These are phyloP conservation scores for Coniferiporia sulphurascens DNA, from an alignment of 1,284 basidiomycete species.

Conservation along the genomic window DNA sequence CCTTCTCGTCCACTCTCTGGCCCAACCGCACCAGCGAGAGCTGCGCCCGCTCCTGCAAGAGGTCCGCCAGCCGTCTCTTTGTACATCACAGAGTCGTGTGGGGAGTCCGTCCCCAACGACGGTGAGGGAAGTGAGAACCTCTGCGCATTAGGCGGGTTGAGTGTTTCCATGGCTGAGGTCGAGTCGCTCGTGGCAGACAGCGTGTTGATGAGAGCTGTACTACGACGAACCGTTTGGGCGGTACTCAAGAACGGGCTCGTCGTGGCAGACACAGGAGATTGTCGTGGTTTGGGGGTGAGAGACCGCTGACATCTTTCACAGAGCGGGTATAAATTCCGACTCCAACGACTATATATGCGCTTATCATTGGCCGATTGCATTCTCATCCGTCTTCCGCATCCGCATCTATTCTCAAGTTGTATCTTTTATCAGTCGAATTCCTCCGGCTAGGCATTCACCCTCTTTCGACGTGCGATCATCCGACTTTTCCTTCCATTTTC, in stretches of 20 bases:
- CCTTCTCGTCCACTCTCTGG: neutral
- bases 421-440: too few relatives aligned
- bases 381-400: too few relatives aligned
- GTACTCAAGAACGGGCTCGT: neutral
- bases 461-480: too few relatives aligned
- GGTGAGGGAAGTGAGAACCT: neutral
- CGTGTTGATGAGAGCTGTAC: neutral
- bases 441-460: too few relatives aligned
- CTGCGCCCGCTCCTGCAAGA: neutral
- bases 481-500: too few relatives aligned
- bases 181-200: neutral
- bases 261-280: neutral
- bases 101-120: neutral
- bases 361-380: neutral
- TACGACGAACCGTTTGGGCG: neutral
- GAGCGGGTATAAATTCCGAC: neutral
- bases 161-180: neutral
- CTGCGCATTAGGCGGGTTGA: neutral
- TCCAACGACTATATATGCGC: neutral
- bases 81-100: constrained; percentile 1
- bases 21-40: neutral
- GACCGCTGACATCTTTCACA: neutral
- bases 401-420: too few relatives aligned
- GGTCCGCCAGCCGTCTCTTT: neutral
- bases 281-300: neutral